Percentiles rank a stretch among this genome's conserved stretches.
Conservation (phyloP, 345 rosid genomes). For the Eucalyptus cloeziana region DNA sequence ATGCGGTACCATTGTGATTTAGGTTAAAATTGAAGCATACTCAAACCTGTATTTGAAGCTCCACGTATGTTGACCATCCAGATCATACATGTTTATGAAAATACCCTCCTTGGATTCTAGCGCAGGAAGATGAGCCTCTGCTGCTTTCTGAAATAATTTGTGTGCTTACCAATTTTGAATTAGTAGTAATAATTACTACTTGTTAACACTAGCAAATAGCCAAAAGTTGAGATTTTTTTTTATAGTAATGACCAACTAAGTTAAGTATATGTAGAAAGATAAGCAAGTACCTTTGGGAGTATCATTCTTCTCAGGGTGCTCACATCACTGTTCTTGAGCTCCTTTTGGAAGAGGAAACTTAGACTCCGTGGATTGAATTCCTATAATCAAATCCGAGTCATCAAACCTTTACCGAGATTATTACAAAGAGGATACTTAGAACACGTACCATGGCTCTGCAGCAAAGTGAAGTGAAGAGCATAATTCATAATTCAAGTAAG, state of each 20-base stretch:
- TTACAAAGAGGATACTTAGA: background rate
- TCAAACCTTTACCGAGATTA: background rate
- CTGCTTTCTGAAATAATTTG: conserved; percentile 54
- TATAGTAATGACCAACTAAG: background rate
- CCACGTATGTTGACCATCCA: conserved; percentile 78
- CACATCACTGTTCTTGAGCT: conserved; percentile 92
- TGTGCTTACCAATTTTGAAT: background rate
- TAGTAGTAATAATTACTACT: background rate
- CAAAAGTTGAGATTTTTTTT: background rate
- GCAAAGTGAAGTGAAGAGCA: background rate
- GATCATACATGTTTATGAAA: conserved; percentile 58
- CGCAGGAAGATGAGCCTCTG: conserved; percentile 75
- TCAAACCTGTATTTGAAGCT: conserved; percentile 86
- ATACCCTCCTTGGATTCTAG: conserved; percentile 92
- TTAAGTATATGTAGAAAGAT: background rate
- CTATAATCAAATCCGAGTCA: conserved; percentile 4
- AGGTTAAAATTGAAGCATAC: background rate
- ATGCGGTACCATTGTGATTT: background rate
- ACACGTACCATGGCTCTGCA: background rate
- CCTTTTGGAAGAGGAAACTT: conserved; percentile 84
- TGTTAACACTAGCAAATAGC: background rate
- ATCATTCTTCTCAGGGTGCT: conserved; percentile 83
- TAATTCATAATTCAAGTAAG: background rate
- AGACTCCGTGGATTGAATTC: conserved; percentile 58
- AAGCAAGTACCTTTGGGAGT: conserved; percentile 72